phyloP scores from a whole-genome alignment of 192 early-diverging fungal genomes.

The Thamnidium elegans region DNA sequence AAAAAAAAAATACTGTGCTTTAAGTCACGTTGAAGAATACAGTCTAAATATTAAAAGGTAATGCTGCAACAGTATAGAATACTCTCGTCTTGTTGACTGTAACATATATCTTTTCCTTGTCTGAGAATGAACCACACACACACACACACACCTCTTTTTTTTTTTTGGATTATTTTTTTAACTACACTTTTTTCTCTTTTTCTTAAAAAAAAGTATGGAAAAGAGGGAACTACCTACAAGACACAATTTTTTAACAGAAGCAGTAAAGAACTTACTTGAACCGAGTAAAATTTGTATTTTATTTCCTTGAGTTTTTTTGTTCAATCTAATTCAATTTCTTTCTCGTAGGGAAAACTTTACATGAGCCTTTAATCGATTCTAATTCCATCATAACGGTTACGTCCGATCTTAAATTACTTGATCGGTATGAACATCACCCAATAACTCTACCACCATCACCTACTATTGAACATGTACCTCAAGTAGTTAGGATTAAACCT shows the following conservation, averaged over 20 bases:
- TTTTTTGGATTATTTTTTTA: too few relatives aligned
- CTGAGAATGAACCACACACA: too few relatives aligned
- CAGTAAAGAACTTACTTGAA: constrained; percentile 17
- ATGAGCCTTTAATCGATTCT: not conserved
- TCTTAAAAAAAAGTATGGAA: not conserved
- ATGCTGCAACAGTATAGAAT: too few relatives aligned
- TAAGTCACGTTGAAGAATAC: too few relatives aligned
- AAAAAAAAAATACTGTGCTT: too few relatives aligned
- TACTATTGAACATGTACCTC: not conserved
- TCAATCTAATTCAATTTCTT: not conserved
- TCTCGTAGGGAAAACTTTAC: not conserved
- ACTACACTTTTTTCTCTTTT: too few relatives aligned
- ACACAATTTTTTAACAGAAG: constrained; percentile 21
- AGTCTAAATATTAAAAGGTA: too few relatives aligned
- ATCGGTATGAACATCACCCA: not conserved
- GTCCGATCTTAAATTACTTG: not conserved
- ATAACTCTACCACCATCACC: not conserved
- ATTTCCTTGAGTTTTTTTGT: not conserved
- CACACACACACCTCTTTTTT: too few relatives aligned
- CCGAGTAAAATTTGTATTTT: not conserved
- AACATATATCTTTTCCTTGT: too few relatives aligned
- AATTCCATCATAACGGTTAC: not conserved
- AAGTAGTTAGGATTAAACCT: not conserved
- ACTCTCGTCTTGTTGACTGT: too few relatives aligned
- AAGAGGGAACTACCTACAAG: constrained; percentile 18